Base-by-base conservation (phyloP, 306 rosid genomes). In the Oemleria cerasiformis region DNA sequence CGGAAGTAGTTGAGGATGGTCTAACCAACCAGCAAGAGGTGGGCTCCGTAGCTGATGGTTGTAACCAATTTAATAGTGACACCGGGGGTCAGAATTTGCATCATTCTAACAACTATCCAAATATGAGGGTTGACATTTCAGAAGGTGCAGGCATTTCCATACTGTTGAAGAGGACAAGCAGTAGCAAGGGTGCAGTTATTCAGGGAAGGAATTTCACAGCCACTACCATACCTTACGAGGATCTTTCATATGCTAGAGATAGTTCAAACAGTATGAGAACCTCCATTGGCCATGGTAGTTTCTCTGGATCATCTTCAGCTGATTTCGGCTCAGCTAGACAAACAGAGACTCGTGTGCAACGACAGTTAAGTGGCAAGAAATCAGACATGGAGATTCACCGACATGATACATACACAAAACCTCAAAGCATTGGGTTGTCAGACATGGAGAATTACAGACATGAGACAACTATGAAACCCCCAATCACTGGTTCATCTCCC, bases 111-210 rank as follows among this genome's bases (percentile, higher is more conserved):
- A 86, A 77, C 67, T 75, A 15, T 77, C 74, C 85, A 43, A 84
- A 77, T 71, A 67, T 74, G 78, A 84, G 71, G 76, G 84, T 45
- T 63, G 85, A 83, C 76, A 44, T 81, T 72, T 73, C 83, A 39
- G 97, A 88, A 80, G 91, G 96, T 66, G 77, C 88, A 2, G 98
- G 98, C 67, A 92, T 92, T 78, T 92, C 98, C 67, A 82, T 90
- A 77, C 80, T 92, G 76, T 81, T 92, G 78, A 88, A 81, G 83
- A 84, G 92, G 77, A 85, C 92, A 75, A 85, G 85, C 89, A 92
- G 91, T 78, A 80, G 57, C 81, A 92, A 85, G 80, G 98, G 92
- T 72, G 84, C 84, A 38, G 79, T 88, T 67, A 68, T 91, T 73
- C 95, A 72, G 75, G 85, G 92, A 54, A 86, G 92, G 75, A 79